These are phyloP conservation scores for Solanum gracilifrons DNA, from an alignment of 257 asterid genomes.

Conservation along the genomic window DNA sequence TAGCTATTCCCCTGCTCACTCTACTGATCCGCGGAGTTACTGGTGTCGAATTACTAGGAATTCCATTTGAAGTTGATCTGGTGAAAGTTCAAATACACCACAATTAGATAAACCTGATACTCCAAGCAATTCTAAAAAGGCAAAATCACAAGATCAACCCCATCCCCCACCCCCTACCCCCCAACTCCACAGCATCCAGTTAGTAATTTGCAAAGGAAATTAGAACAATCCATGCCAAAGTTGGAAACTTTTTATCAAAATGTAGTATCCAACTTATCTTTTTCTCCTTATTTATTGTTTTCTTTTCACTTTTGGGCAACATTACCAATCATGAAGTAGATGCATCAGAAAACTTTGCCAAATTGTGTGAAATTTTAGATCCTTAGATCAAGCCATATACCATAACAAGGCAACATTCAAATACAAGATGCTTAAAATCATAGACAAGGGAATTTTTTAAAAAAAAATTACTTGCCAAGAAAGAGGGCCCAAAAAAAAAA, in stretches of 20 bases:
- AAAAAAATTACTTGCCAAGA: background rate
- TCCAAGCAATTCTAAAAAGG: background rate
- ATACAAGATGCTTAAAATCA: background rate
- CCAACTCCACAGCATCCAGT: background rate
- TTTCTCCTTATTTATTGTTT: background rate
- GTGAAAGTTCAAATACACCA: background rate
- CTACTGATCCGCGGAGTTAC: constrained; percentile 44
- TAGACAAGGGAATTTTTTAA: background rate
- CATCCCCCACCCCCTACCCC: background rate
- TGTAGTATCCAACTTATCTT: background rate
- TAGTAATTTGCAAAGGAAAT: background rate
- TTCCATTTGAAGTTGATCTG: constrained; percentile 59
- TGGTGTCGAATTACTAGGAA: constrained; percentile 51
- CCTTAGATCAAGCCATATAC: constrained; percentile 5
- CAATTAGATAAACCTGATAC: background rate
- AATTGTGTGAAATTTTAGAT: background rate
- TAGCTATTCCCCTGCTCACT: constrained; percentile 43
- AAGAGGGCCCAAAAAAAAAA: background rate
- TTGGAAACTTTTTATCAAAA: background rate
- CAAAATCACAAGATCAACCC: background rate
- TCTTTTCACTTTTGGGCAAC: background rate
- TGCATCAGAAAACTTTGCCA: background rate
- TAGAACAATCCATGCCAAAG: background rate
- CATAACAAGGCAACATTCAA: background rate
- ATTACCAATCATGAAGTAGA: background rate